Conservation (phyloP, 495 filamentous ascomycete species). For the Aspergillus avenaceus region DNA sequence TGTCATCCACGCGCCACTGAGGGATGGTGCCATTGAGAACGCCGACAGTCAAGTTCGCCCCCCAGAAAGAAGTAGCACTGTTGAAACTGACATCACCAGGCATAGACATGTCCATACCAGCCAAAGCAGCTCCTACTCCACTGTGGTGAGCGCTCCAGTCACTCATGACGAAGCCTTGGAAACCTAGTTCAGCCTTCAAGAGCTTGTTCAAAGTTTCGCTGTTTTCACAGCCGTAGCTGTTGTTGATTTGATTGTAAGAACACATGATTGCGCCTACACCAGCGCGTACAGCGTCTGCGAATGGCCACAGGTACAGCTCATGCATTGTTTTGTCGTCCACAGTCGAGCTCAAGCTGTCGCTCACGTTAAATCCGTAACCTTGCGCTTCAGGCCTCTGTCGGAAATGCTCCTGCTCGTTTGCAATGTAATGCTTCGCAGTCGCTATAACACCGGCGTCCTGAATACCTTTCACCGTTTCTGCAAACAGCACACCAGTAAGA, state of each 20-base stretch:
- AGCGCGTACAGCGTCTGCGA: conserved; percentile 66
- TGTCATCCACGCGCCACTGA: conserved; percentile 88
- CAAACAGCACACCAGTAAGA: conserved; percentile 68
- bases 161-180: conserved; percentile 91
- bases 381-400: conserved; percentile 64
- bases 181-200: conserved; percentile 87
- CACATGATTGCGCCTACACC: conserved; percentile 90
- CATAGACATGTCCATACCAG: conserved; percentile 94
- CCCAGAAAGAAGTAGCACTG: conserved; percentile 73
- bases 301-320: conserved; percentile 89
- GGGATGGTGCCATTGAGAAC: conserved; percentile 90
- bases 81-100: conserved; percentile 80
- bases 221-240: conserved; percentile 65
- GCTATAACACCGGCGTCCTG: conserved; percentile 80
- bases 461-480: conserved; percentile 73
- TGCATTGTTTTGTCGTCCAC: conserved; percentile 93
- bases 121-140: conserved; percentile 71
- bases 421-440: conserved; percentile 77
- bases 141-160: conserved; percentile 88
- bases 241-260: conserved; percentile 83
- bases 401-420: conserved; percentile 78
- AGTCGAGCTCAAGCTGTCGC: conserved; percentile 69
- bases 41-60: conserved; percentile 77
- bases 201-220: conserved; percentile 75
- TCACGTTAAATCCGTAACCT: conserved; percentile 60